Conservation (phyloP, 495 filamentous ascomycete genomes). For the Letharia lupina region DNA sequence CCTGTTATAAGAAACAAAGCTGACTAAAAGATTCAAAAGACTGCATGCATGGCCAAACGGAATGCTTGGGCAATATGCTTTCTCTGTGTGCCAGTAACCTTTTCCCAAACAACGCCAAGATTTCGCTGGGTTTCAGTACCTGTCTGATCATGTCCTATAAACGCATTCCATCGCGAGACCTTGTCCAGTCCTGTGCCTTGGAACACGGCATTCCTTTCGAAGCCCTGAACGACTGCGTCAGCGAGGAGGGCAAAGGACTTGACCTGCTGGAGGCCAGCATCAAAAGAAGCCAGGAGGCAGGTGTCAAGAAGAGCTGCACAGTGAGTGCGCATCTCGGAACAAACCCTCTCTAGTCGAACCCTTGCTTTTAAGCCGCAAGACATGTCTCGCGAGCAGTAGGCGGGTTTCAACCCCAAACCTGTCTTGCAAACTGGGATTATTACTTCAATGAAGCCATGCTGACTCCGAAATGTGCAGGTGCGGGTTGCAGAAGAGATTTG, state of each 20-base stretch:
- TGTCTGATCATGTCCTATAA: constrained; percentile 68
- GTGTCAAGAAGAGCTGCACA: constrained; percentile 79
- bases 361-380: neutral
- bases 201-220: constrained; percentile 84
- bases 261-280: constrained; percentile 70
- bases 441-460: neutral
- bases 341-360: neutral
- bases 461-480: constrained; percentile 31
- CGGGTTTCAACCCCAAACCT: neutral
- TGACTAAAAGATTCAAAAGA: constrained; percentile 9
- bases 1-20: neutral
- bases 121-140: constrained; percentile 82
- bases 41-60: constrained; percentile 81
- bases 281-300: constrained; percentile 53
- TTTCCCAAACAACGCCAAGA: constrained; percentile 69
- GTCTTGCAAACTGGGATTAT: neutral
- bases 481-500: constrained; percentile 67
- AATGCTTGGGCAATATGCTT: constrained; percentile 93
- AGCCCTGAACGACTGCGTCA: constrained; percentile 68
- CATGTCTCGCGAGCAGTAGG: neutral
- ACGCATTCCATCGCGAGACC: constrained; percentile 60
- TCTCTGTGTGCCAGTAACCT: constrained; percentile 79
- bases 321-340: neutral
- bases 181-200: constrained; percentile 77
- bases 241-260: constrained; percentile 56